Evolutionary conservation across 257 asterid genomes (phyloP), one percentile per base, ranked within the genome.

Genomic region (Penstemon barbatus): DNA sequence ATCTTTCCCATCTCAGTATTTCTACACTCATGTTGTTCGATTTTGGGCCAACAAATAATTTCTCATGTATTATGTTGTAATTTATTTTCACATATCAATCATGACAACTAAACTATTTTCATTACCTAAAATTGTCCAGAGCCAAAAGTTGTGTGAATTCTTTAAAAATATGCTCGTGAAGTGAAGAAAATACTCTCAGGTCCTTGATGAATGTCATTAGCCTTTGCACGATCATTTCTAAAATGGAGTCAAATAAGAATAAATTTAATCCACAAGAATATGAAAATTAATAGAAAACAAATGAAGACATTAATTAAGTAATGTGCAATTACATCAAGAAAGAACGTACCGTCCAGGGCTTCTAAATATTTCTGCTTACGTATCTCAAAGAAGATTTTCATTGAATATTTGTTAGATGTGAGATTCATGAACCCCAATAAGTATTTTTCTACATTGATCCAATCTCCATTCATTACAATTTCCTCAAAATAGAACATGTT

Each of bases 141-240:
- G 89, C 76, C 74, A 86, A 62, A 66, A 86, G 89, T 57, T 81
- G 87, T 3, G 91, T 81, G 33, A 86, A 83, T 82, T 86, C 91
- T 77, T 86, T 86, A 64, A 83, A 81, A 63, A 86, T 87, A 55
- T 83, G 87, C 72, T 83, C 91, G 73, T 86, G 81, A 67, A 81
- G 79, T 43, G 89, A 72, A 1, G 85, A 83, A 66, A 86, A 85
- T 51, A 79, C 85, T 77, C 79, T 83, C 77, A 85, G 75, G 73
- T 85, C 91, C 80, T 85, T 83, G 56, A 86, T 82, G 76, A 72
- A 86, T 81, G 1, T 86, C 89, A 44, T 83, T 87, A 58, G 84
- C 91, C 68, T 79, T 79, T 69, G 85, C 67, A 43, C 87, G 91
- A 63, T 86, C 91, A 58, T 83, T 86, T 84, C 89, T 86, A 71